Percentiles rank a stretch among this genome's conserved stretches.
Evolutionary conservation across 768 basidiomycete genomes (phyloP).

Genomic region (Tulasnella sp.): DNA sequence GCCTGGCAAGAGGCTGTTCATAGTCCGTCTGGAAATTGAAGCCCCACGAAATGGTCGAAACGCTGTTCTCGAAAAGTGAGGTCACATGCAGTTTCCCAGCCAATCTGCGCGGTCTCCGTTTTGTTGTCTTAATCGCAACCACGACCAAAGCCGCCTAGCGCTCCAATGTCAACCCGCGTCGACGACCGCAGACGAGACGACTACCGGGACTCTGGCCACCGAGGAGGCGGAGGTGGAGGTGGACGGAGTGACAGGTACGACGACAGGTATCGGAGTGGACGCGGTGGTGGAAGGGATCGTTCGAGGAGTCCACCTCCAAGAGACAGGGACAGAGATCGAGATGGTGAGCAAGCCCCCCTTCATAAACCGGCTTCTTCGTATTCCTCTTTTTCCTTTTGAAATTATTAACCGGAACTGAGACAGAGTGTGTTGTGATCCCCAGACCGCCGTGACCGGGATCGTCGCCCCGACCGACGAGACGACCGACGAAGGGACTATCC

Average conservation of each 20-base stretch:
- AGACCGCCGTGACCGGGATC: constrained; percentile 61
- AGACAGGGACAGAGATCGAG: constrained; percentile 30
- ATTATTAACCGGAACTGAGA: constrained; percentile 32
- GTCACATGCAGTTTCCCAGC: constrained; percentile 7
- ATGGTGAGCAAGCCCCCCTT: constrained; percentile 6
- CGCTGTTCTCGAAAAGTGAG: constrained; percentile 10
- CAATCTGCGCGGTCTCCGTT: background rate
- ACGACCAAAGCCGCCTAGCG: background rate
- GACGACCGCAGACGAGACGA: constrained; percentile 32
- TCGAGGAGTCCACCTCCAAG: constrained; percentile 25
- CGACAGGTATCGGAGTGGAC: background rate
- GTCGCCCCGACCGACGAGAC: constrained; percentile 55
- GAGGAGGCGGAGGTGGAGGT: background rate
- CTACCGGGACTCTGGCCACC: constrained; percentile 8
- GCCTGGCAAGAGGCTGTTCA: constrained; percentile 1
- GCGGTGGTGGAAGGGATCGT: constrained; percentile 16
- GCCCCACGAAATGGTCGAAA: background rate
- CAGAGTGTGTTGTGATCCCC: constrained; percentile 24
- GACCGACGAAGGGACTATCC: constrained; percentile 53
- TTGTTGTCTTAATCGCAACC: background rate
- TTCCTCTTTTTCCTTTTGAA: background rate
- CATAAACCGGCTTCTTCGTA: background rate
- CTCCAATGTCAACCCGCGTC: constrained; percentile 23
- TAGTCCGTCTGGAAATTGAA: background rate
- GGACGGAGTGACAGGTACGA: constrained; percentile 17